Evolutionary conservation across 345 rosid genomes (phyloP), one percentile per base, ranked within the genome.

Genomic region (Eucalyptus camaldulensis): DNA sequence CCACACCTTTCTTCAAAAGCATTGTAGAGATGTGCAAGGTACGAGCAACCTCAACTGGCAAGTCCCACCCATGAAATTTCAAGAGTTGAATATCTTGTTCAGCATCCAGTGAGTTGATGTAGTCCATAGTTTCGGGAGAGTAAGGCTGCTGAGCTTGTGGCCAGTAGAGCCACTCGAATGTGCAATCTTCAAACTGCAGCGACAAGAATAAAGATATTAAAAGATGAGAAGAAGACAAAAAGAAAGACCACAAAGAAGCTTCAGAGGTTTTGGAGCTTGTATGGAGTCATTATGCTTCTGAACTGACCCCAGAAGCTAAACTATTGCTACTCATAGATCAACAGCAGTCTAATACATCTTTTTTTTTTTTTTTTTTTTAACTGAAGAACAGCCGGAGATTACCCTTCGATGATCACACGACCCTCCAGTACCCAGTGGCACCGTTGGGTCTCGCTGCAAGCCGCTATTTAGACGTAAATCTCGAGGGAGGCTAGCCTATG

Each of bases 121-220:
- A 95, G 80, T 95, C 92, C 88, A 95, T n/a, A 76, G 92, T 94
- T 45, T 92, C 93, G 13, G 92, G 86, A 40, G 97, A 94, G 91
- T 93, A 97, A 31, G 94, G 97, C 65, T 94, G 93, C 56, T 83
- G 94, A 88, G 98, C 96, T 94, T 97, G 98, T 49, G 98, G 98
- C 97, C 99, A 97, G 92, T 95, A 95, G 58, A 97, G 95, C 99
- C 99, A 96, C 43, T 97, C 99, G 49, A 97, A 97, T 89, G 98
- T 95, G 92, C 99, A 97, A 89, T 97, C 98, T 91, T 97, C 98
- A 76, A 95, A 97, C 99, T 97, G 94, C 89, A 91, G 62, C 13
- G 53, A 27, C 49, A 31, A 13, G 45, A 85, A 49, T 24, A 87
- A 87, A 60, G 58, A 87, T 89, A 88, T 90, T 44, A n/a, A 65